Base-by-base conservation (phyloP, 2,329 filamentous ascomycete genomes). In the Sarocladium kiliense region DNA sequence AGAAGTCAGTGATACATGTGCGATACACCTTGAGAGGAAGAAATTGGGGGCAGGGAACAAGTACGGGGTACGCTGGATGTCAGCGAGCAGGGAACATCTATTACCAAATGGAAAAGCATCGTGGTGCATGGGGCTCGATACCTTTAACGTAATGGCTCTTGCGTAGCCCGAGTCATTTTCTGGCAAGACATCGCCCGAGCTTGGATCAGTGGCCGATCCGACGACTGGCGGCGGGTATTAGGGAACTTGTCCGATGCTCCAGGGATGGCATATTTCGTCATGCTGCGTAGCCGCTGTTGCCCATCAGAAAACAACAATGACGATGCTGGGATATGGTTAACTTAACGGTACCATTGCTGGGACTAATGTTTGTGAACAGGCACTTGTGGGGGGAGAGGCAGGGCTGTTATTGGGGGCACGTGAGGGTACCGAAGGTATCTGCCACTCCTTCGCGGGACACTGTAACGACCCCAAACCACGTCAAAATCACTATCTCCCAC, bases 41-140 rank as follows among this genome's bases (percentile, higher is more conserved):
- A 27, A 42, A 44, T 41, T 12, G 21, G 5, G 51, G n/a, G 27
- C 27, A 34, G 16, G 10, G 7, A 14, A 36, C 47, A 51, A 23
- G 47, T 51, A 54, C 32, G 37, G 36, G 26, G 36, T 54, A 54
- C 41, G 36, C 26, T 21, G n/a, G 26, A 25, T 7, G 53, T 3
- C 34, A 10, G 2, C n/a, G 18, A 16, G 44, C 25, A 51, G 56
- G 57, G 58, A 55, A 54, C 55, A 45, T 30, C 59, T 57, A 77
- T 77, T 77, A 78, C 73, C 71, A 76, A 74, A 77, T 75, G 66
- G 69, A 74, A 77, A 74, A 68, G 63, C 65, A 59, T 54, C 58
- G 47, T 23, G 58, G 59, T 61, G 64, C 66, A 66, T 67, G 65
- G 63, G 58, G 63, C 65, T 60, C 61, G 61, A 50, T 54, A 61